Evolutionary conservation across 2,329 filamentous ascomycete species (phyloP).

Genomic region (Alternaria incomplexa): DNA sequence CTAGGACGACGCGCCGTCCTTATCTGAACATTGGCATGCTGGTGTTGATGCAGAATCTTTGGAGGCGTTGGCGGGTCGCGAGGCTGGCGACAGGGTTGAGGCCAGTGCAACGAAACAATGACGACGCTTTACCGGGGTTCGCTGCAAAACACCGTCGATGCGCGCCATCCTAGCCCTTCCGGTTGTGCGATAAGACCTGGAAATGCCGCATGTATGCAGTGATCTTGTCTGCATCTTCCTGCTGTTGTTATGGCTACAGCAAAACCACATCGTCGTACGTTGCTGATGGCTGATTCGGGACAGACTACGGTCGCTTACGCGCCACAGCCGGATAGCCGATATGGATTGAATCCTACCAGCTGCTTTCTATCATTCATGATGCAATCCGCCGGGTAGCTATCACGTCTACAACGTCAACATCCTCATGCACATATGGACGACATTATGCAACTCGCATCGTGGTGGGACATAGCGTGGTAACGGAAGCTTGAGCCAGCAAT

Average conservation of each 20-base stretch:
- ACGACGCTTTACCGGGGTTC: background rate
- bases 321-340: constrained; percentile 3
- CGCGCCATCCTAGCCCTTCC: background rate
- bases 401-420: background rate
- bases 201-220: background rate
- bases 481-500: background rate
- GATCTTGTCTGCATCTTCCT: background rate
- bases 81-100: constrained; percentile 12
- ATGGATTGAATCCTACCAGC: background rate
- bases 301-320: background rate
- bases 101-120: background rate
- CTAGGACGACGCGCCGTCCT: background rate
- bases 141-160: background rate
- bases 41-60: constrained; percentile 1
- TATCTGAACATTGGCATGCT: background rate
- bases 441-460: background rate
- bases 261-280: background rate
- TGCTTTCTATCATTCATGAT: background rate
- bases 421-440: background rate
- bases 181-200: background rate
- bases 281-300: background rate
- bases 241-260: background rate
- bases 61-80: background rate
- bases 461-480: background rate
- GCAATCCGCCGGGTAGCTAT: background rate